These are phyloP conservation scores for Podaxis sp. DNA, from an alignment of 768 basidiomycete genomes.

Conservation along the genomic window DNA sequence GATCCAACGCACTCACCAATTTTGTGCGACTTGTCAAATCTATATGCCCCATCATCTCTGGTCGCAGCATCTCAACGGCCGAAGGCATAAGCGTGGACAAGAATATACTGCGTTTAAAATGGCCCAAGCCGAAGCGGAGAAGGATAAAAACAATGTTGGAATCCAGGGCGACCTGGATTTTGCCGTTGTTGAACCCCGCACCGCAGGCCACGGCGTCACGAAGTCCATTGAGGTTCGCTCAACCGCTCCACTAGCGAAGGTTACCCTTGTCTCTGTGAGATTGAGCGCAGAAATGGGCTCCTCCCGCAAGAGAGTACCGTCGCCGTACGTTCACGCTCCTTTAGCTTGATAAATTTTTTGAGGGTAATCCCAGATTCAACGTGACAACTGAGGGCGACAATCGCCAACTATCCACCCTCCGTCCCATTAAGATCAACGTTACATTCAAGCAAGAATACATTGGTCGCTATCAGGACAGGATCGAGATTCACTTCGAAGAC, in stretches of 20 bases:
- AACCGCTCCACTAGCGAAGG: conserved; percentile 27
- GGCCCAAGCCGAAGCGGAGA: conserved; percentile 50
- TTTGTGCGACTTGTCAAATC: neutral
- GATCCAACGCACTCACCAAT: neutral
- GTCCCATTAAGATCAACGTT: conserved; percentile 30
- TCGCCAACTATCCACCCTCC: conserved; percentile 22
- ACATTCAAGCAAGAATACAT: conserved; percentile 33
- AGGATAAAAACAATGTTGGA: conserved; percentile 51
- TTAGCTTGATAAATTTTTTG: neutral
- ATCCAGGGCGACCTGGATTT: conserved; percentile 49
- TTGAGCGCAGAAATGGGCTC: neutral
- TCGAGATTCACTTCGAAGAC: conserved; percentile 55
- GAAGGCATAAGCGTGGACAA: neutral
- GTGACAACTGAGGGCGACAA: conserved; percentile 19
- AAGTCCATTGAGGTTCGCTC: conserved; percentile 24
- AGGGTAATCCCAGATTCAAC: conserved; percentile 23
- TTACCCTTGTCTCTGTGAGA: conserved; percentile 19
- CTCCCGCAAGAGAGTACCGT: neutral
- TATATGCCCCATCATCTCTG: neutral
- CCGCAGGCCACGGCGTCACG: conserved; percentile 18
- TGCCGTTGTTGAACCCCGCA: conserved; percentile 43
- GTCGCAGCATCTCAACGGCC: neutral
- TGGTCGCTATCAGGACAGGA: conserved; percentile 54
- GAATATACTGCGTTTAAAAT: conserved; percentile 28
- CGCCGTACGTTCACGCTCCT: conserved; percentile 1